Conservation (phyloP, 805 yeast species). For the Yamadazyma philogaea region DNA sequence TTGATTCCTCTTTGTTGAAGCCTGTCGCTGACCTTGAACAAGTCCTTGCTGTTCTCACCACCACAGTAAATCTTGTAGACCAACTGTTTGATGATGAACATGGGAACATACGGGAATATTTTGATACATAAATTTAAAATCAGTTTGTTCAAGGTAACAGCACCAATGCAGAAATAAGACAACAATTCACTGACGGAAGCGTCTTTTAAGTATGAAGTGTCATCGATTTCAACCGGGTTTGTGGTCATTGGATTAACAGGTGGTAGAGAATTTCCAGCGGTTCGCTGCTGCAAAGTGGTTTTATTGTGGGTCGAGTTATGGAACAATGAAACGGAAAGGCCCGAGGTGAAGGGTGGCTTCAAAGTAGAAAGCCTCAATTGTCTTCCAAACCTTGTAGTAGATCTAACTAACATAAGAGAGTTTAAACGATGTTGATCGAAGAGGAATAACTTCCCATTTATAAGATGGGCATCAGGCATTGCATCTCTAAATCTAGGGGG, state of each 20-base stretch:
- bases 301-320: slow-evolving; percentile 8
- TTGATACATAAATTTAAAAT: slow-evolving; percentile 60
- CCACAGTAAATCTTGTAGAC: slow-evolving; percentile 88
- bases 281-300: slow-evolving; percentile 4
- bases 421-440: not conserved
- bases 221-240: slow-evolving; percentile 2
- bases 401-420: slow-evolving; percentile 3
- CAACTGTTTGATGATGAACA: slow-evolving; percentile 61
- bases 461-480: slow-evolving; percentile 2
- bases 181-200: slow-evolving; percentile 54
- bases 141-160: slow-evolving; percentile 63
- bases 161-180: slow-evolving; percentile 65
- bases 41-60: slow-evolving; percentile 74
- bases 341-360: not conserved
- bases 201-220: slow-evolving; percentile 45
- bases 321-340: not conserved
- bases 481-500: not conserved
- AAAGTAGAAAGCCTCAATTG: not conserved
- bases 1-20: slow-evolving; percentile 73
- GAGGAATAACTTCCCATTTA: no score
- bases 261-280: not conserved
- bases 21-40: slow-evolving; percentile 64
- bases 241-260: not conserved
- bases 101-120: slow-evolving; percentile 72
- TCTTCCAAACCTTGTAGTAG: not conserved